These are phyloP conservation scores for Trichoderma sp. DNA, from an alignment of 2,329 filamentous ascomycete species.

Conservation along the genomic window DNA sequence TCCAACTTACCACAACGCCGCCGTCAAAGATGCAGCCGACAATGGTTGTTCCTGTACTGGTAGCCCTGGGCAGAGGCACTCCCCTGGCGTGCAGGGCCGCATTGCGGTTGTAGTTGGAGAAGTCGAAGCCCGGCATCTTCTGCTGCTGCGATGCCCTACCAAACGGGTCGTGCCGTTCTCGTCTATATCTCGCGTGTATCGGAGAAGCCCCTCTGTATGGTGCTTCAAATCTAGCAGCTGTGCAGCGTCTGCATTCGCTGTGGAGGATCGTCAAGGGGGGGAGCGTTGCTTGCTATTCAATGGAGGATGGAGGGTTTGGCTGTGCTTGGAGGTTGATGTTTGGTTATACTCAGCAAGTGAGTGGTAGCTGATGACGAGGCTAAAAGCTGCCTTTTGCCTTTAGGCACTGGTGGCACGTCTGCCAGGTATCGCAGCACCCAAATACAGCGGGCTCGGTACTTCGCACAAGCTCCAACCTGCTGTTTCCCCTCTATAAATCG, in stretches of 20 bases:
- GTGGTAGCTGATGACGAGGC: constrained; percentile 52
- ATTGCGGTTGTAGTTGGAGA: constrained; percentile 99
- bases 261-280: background rate
- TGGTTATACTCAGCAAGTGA: constrained; percentile 18
- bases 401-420: constrained; percentile 21
- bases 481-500: background rate
- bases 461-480: constrained; percentile 22
- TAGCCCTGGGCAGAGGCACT: constrained; percentile 93
- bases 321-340: background rate
- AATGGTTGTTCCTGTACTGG: constrained; percentile 97
- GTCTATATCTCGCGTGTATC: background rate
- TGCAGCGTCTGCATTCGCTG: background rate
- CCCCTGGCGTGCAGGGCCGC: constrained; percentile 90
- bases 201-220: background rate
- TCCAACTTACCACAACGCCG: constrained; percentile 76
- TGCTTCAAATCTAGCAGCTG: background rate
- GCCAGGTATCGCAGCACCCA: background rate
- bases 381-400: constrained; percentile 54
- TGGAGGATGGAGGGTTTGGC: background rate
- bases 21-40: constrained; percentile 96
- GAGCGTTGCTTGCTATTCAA: background rate
- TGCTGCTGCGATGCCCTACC: background rate
- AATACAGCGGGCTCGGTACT: background rate
- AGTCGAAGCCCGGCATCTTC: constrained; percentile 93
- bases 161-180: constrained; percentile 6